Evolutionary conservation across 345 rosid genomes (phyloP).

Genomic region (Microcos paniculata): DNA sequence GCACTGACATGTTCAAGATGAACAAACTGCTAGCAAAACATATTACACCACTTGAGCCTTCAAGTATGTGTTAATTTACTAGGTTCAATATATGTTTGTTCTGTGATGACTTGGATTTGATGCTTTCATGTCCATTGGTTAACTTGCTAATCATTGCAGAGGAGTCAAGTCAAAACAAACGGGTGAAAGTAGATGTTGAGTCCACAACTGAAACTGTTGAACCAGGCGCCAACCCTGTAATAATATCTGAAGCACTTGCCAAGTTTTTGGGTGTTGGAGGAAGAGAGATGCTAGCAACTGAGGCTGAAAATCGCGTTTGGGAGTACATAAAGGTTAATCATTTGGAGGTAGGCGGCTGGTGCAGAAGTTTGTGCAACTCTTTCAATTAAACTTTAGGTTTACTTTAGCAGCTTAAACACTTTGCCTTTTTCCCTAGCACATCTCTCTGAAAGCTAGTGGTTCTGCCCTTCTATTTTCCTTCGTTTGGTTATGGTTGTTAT

Average conservation of each 20-base stretch:
- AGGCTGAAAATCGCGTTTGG: conserved; percentile 65
- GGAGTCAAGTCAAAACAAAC: conserved; percentile 74
- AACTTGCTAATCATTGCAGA: conserved; percentile 41
- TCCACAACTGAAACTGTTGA: conserved; percentile 44
- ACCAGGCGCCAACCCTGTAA: conserved; percentile 38
- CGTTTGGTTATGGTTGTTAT: conserved; percentile 7
- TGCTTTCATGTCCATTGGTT: neutral
- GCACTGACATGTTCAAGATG: conserved; percentile 99
- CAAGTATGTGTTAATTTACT: conserved; percentile 48
- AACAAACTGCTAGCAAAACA: conserved; percentile 92
- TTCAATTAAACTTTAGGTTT: neutral
- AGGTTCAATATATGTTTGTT: neutral
- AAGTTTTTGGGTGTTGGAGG: conserved; percentile 72
- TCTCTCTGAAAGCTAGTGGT: neutral
- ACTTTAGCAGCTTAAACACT: neutral
- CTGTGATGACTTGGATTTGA: conserved; percentile 10
- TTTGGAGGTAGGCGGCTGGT: conserved; percentile 61
- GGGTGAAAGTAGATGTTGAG: conserved; percentile 61
- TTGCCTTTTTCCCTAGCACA: neutral
- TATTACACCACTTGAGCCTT: conserved; percentile 78
- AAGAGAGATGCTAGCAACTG: conserved; percentile 61
- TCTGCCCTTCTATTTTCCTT: neutral
- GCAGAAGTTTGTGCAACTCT: conserved; percentile 1
- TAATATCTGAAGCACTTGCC: conserved; percentile 78
- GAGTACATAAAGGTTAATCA: conserved; percentile 67